Evolutionary conservation across 192 early-diverging fungal species (phyloP).

Genomic region (Thoreauomyces humboldtii): DNA sequence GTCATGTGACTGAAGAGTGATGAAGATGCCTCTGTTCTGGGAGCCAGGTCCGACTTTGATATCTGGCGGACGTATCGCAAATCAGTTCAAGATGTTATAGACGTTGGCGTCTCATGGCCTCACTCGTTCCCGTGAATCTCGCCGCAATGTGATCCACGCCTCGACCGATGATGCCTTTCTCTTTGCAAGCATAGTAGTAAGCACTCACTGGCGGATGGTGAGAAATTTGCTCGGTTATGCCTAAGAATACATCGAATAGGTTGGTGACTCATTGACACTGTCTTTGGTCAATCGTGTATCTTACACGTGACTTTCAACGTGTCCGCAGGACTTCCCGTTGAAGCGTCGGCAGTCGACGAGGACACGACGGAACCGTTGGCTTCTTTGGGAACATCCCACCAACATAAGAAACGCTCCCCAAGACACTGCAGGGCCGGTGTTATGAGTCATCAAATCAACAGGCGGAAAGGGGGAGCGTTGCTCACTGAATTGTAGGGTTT

Average conservation of each 20-base stretch:
- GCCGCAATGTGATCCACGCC: conserved; percentile 73
- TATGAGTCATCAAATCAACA: no score
- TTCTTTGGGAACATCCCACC: conserved; percentile 57
- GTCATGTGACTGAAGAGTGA: conserved; percentile 53
- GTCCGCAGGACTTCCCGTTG: background rate
- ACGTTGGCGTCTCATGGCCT: no score
- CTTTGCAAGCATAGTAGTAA: conserved; percentile 59
- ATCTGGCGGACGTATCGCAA: no score
- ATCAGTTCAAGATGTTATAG: no score
- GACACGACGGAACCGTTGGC: background rate
- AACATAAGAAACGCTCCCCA: conserved; percentile 87
- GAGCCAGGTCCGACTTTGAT: conserved; percentile 66
- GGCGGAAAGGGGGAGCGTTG: no score
- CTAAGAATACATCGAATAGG: conserved; percentile 6
- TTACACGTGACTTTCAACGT: conserved; percentile 11
- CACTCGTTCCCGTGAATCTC: conserved; percentile 69
- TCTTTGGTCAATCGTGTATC: conserved; percentile 12
- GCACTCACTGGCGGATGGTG: conserved; percentile 93
- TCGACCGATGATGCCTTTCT: conserved; percentile 53
- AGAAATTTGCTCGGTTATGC: conserved; percentile 84
- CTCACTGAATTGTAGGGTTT: conserved; percentile 97
- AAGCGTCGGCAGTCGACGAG: background rate
- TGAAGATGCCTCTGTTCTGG: conserved; percentile 63
- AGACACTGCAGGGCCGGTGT: no score
- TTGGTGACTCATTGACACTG: conserved; percentile 62